phyloP scores from a whole-genome alignment of 768 basidiomycete genomes.

The Sistotremastrum suecicum region DNA sequence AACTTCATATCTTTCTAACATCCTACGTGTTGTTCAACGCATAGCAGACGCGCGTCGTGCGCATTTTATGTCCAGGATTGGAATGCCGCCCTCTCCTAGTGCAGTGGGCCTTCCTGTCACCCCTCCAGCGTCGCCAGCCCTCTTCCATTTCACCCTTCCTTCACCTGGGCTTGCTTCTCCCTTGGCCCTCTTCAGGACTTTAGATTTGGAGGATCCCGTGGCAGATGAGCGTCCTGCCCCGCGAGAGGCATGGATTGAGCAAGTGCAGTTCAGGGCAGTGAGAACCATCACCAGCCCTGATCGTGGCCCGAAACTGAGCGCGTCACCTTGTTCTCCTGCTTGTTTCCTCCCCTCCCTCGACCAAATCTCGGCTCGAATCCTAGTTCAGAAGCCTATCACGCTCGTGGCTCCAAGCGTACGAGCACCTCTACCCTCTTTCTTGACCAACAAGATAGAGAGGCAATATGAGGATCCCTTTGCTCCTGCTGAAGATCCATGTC shows the following conservation, averaged over 20 bases:
- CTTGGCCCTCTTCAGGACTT: slow-evolving; percentile 39
- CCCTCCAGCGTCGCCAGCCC: slow-evolving; percentile 54
- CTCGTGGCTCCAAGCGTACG: slow-evolving; percentile 11
- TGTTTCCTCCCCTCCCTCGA: slow-evolving; percentile 52
- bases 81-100: slow-evolving; percentile 49
- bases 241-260: slow-evolving; percentile 44
- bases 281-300: slow-evolving; percentile 6
- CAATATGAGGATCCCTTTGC: slow-evolving; percentile 12
- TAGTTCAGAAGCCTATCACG: slow-evolving; percentile 22
- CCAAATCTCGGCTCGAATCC: slow-evolving; percentile 54
- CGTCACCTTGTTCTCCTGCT: slow-evolving; percentile 9
- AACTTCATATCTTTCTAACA: slow-evolving; percentile 12
- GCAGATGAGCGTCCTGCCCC: slow-evolving; percentile 11
- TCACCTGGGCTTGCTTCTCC: slow-evolving; percentile 57
- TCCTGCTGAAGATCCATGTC: background rate
- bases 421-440: slow-evolving; percentile 12
- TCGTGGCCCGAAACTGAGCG: slow-evolving; percentile 8
- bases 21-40: background rate
- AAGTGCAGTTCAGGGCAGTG: slow-evolving; percentile 44
- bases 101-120: slow-evolving; percentile 46
- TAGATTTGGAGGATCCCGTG: slow-evolving; percentile 7
- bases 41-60: slow-evolving; percentile 58
- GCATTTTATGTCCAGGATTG: slow-evolving; percentile 59
- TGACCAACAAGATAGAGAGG: slow-evolving; percentile 17
- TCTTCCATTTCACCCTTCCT: slow-evolving; percentile 56